Evolutionary conservation across 2,329 filamentous ascomycete species (phyloP).

Genomic region (Cadophora sp.): DNA sequence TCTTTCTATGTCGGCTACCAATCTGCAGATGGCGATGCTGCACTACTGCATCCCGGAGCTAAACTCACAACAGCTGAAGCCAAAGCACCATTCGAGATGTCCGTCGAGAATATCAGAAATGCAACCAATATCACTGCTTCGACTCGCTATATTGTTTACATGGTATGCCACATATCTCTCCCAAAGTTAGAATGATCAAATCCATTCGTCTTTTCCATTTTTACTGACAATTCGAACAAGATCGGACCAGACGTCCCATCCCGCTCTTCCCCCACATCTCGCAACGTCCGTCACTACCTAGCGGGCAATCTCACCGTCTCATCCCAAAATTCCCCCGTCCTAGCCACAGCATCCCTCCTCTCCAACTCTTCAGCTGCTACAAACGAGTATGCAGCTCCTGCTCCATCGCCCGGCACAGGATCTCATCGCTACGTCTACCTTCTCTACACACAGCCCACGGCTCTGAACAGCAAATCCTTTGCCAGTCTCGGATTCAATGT

Average conservation of each 20-base stretch:
- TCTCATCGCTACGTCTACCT: slow-evolving; percentile 22
- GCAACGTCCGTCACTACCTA: slow-evolving; percentile 20
- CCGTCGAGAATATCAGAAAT: slow-evolving; percentile 1
- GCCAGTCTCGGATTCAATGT: slow-evolving; percentile 15
- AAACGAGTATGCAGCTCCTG: slow-evolving; percentile 17
- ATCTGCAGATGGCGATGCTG: slow-evolving; percentile 5
- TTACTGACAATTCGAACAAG: too few species aligned
- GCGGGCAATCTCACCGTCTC: slow-evolving; percentile 16
- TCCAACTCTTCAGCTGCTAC: slow-evolving; percentile 11
- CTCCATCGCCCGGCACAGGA: slow-evolving; percentile 7
- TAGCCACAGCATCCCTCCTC: not conserved
- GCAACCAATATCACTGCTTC: slow-evolving; percentile 5
- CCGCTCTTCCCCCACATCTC: slow-evolving; percentile 11
- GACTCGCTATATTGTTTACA: slow-evolving; percentile 9
- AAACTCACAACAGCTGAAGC: not conserved
- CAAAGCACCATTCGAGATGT: slow-evolving; percentile 5
- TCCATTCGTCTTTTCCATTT: too few species aligned
- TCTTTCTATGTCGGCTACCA: slow-evolving; percentile 10
- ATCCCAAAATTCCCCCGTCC: slow-evolving; percentile 3
- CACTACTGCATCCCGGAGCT: not conserved
- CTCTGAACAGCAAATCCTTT: slow-evolving; percentile 13
- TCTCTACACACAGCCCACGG: slow-evolving; percentile 10
- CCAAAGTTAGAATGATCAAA: too few species aligned
- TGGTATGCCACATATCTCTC: not conserved
- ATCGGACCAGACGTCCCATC: slow-evolving; percentile 17